Evolutionary conservation across 176 grass and related monocot genomes (phyloP).

Genomic region (Ananas comosus): DNA sequence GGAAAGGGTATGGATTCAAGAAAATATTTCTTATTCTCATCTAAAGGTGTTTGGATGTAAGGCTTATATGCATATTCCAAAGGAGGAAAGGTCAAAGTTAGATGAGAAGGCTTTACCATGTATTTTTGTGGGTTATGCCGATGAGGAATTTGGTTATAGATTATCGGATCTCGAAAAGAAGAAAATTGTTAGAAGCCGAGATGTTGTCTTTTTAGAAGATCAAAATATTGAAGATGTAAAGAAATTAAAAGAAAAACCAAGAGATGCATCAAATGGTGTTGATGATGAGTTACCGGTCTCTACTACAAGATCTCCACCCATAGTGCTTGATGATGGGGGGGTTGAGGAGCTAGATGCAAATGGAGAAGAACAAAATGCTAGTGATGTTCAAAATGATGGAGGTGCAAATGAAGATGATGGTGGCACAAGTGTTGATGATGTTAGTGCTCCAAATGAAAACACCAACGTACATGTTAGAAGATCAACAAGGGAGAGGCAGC

Average conservation of each 20-base stretch:
- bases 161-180: neutral
- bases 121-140: neutral
- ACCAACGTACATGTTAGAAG: neutral
- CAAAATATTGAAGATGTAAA: too few species aligned
- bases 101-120: neutral
- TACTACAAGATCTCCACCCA: neutral
- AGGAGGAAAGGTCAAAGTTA: neutral
- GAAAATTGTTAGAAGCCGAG: too few species aligned
- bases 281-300: neutral
- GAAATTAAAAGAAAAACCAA: too few species aligned
- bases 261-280: too few species aligned
- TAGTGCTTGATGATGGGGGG: neutral
- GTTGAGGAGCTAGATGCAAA: neutral
- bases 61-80: neutral
- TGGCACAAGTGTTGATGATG: neutral
- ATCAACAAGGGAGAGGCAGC: neutral
- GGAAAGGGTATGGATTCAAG: neutral
- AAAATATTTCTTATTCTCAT: neutral
- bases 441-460: neutral
- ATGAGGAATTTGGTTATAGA: neutral
- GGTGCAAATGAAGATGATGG: neutral
- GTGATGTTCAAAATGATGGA: too few species aligned
- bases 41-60: neutral
- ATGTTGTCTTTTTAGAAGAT: too few species aligned
- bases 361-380: neutral